Evolutionary conservation across 345 rosid species (phyloP).

Genomic region (Brassica carinata): DNA sequence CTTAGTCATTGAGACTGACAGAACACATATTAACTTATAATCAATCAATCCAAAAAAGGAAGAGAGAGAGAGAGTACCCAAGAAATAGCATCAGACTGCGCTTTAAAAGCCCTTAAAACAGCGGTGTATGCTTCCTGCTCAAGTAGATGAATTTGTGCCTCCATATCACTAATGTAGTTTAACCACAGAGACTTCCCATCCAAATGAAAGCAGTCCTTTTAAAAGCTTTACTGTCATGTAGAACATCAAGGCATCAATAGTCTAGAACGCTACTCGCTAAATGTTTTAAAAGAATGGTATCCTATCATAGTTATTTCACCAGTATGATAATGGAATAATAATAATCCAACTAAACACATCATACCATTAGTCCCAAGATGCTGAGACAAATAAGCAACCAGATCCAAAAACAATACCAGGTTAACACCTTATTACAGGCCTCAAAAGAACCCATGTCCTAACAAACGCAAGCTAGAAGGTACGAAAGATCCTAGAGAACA

Average conservation of each 20-base stretch:
- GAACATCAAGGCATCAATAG: not conserved
- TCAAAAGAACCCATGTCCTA: not conserved
- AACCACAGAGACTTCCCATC: slow-evolving; percentile 34
- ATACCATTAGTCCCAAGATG: not conserved
- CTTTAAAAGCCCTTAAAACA: slow-evolving; percentile 94
- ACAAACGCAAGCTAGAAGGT: not conserved
- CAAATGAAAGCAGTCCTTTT: slow-evolving; percentile 16
- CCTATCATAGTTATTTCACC: not conserved
- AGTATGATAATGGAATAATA: not conserved
- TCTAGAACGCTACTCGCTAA: not conserved
- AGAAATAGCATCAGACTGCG: slow-evolving; percentile 95
- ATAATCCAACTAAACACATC: not conserved
- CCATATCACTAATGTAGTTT: slow-evolving; percentile 57
- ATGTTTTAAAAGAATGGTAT: not conserved
- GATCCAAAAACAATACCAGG: not conserved
- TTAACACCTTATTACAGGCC: slow-evolving; percentile 8
- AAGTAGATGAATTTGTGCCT: slow-evolving; percentile 83
- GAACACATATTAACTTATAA: not conserved
- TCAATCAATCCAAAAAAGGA: slow-evolving; percentile 17
- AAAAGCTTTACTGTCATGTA: slow-evolving; percentile 10
- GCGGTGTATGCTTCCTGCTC: slow-evolving; percentile 98
- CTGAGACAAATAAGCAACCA: not conserved
- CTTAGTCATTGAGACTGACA: slow-evolving; percentile 10
- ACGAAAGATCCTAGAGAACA: not conserved
- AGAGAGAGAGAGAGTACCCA: slow-evolving; percentile 60